Evolutionary conservation across 2,329 filamentous ascomycete species (phyloP).

Genomic region (Golovinomyces cichoracearum): DNA sequence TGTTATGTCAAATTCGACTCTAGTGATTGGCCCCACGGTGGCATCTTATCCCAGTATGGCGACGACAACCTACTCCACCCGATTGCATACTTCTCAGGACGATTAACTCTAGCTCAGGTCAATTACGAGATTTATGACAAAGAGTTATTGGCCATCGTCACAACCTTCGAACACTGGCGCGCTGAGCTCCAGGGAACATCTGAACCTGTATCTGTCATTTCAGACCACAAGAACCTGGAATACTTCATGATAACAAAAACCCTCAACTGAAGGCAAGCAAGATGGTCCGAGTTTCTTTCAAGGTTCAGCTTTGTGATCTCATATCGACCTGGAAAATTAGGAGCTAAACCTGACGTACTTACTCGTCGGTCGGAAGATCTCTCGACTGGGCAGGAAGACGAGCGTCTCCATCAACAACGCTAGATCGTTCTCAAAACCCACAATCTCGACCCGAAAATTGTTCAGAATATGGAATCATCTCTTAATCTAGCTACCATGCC

Average conservation of each 20-base stretch:
- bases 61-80: not conserved
- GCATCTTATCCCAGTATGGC: not conserved
- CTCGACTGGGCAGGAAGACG: not conserved
- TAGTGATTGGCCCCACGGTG: not conserved
- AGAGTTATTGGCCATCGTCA: not conserved
- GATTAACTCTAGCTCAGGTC: not conserved
- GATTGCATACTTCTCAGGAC: not conserved
- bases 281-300: not conserved
- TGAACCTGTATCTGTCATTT: not conserved
- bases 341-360: not conserved
- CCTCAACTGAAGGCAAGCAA: not conserved
- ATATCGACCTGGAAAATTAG: not conserved
- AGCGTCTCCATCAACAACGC: not conserved
- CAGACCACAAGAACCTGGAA: not conserved
- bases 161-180: not conserved
- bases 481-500: too few relatives aligned
- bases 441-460: too few relatives aligned
- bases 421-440: not conserved
- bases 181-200: not conserved
- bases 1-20: not conserved
- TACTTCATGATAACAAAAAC: not conserved
- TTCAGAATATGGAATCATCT: too few relatives aligned
- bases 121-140: not conserved
- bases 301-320: not conserved
- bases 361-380: not conserved